These are phyloP conservation scores for Gentiana macrophylla DNA, from an alignment of 257 asterid genomes.

Conservation along the genomic window DNA sequence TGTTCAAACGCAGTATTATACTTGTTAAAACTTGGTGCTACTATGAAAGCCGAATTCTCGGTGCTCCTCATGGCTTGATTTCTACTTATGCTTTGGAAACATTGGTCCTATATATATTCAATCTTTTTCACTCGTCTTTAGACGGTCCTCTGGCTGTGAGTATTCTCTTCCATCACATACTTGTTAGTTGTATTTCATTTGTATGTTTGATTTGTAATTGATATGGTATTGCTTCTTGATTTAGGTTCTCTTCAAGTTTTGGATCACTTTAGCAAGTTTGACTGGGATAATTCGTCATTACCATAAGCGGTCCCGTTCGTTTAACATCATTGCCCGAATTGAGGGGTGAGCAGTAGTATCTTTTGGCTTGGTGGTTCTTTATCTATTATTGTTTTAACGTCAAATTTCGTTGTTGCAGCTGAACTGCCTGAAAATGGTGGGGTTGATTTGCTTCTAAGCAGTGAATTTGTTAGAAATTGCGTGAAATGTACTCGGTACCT, in stretches of 20 bases:
- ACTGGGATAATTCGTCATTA: conserved; percentile 71
- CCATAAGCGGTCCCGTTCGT: conserved; percentile 62
- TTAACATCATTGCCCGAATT: conserved; percentile 56
- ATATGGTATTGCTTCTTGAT: conserved; percentile 15
- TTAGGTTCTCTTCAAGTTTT: conserved; percentile 78
- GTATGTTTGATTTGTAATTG: conserved; percentile 10
- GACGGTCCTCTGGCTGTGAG: conserved; percentile 84
- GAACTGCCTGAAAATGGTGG: conserved; percentile 52
- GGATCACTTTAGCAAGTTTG: conserved; percentile 81
- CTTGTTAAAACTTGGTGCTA: conserved; percentile 95
- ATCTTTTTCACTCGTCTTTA: conserved; percentile 56
- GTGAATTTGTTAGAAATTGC: conserved; percentile 52
- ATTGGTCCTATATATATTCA: conserved; percentile 77
- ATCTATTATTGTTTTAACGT: conserved; percentile 6
- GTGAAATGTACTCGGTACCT: conserved; percentile 52
- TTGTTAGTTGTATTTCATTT: conserved; percentile 6
- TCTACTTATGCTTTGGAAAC: conserved; percentile 96
- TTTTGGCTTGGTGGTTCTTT: conserved; percentile 5
- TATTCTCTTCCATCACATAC: conserved; percentile 17
- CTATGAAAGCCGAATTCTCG: conserved; percentile 91
- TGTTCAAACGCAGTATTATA: conserved; percentile 80
- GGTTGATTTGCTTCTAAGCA: conserved; percentile 42
- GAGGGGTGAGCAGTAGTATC: conserved; percentile 42
- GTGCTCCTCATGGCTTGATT: conserved; percentile 85
- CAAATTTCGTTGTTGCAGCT: conserved; percentile 30